Conservation (phyloP, 164 flowering plant genomes). For the Vitis rotundifolia region DNA sequence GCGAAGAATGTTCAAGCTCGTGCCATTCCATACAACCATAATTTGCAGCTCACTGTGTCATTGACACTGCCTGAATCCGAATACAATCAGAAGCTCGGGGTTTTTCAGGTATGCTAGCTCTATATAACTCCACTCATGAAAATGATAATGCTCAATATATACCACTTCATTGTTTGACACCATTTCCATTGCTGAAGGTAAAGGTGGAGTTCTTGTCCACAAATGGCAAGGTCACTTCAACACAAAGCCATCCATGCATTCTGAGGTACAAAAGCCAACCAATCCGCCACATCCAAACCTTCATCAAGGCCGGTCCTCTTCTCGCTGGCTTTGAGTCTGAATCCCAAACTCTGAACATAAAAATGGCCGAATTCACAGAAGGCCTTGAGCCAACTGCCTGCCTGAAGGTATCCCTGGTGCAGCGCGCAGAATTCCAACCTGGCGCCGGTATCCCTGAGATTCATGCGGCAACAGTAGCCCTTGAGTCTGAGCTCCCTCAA, state of each 20-base stretch:
- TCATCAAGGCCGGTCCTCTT: conserved; percentile 49
- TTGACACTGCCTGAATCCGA: conserved; percentile 43
- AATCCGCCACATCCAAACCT: conserved; percentile 42
- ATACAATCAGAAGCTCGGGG: conserved; percentile 37
- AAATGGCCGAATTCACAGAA: conserved; percentile 43
- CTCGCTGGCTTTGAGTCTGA: conserved; percentile 63
- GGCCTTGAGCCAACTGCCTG: conserved; percentile 52
- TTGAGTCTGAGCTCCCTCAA: conserved; percentile 66
- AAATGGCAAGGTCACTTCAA: conserved; percentile 48
- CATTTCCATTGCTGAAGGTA: conserved; percentile 36
- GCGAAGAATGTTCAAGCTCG: conserved; percentile 23
- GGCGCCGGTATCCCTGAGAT: conserved; percentile 74
- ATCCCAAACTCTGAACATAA: conserved; percentile 51
- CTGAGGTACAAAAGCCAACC: conserved; percentile 52
- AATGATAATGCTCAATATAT: too few species aligned
- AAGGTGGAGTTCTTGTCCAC: conserved; percentile 58
- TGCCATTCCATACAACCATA: conserved; percentile 40
- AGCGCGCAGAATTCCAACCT: conserved; percentile 52
- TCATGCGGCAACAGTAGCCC: conserved; percentile 48
- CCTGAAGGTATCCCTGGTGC: conserved; percentile 59
- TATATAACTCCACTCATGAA: neutral
- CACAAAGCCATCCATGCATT: conserved; percentile 64
- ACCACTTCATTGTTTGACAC: too few species aligned
- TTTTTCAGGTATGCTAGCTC: conserved; percentile 27
- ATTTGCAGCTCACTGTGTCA: conserved; percentile 32